A percentile compares a stretch with the other conserved stretches of the same genome.
These are phyloP conservation scores for Haplosporangium gracile DNA, from an alignment of 192 early-diverging fungal genomes.

Conservation along the genomic window DNA sequence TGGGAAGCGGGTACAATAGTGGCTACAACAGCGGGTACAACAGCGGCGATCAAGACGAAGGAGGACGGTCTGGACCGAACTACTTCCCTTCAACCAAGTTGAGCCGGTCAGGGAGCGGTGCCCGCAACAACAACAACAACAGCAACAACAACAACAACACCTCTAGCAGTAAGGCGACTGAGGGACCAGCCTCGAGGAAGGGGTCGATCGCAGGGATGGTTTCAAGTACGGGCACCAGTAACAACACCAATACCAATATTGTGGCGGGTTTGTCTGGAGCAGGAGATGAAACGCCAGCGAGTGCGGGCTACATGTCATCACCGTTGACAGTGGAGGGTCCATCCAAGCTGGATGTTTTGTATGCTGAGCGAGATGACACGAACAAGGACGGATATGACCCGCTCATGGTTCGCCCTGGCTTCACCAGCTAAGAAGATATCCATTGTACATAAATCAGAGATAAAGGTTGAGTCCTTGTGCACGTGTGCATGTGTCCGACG, in stretches of 20 bases:
- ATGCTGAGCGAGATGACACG: conserved; percentile 24
- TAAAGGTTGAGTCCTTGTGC: neutral
- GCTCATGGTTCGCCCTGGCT: conserved; percentile 41
- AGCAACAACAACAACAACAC: neutral
- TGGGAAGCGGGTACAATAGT: conserved; percentile 25
- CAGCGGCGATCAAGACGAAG: conserved; percentile 53
- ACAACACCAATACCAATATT: neutral
- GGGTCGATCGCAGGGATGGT: conserved; percentile 23
- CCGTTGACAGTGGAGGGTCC: neutral
- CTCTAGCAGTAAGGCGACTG: neutral
- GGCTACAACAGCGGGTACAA: conserved; percentile 45
- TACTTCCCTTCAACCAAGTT: conserved; percentile 50
- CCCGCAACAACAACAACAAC: conserved; percentile 7
- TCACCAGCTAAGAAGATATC: conserved; percentile 13
- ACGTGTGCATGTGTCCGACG: neutral
- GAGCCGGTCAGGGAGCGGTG: conserved; percentile 50
- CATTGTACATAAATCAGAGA: neutral
- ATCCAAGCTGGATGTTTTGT: conserved; percentile 16
- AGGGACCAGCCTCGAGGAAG: conserved; percentile 19
- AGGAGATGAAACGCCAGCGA: neutral
- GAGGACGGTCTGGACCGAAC: conserved; percentile 11
- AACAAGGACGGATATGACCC: conserved; percentile 48
- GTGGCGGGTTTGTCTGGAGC: neutral
- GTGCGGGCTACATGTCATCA: neutral
- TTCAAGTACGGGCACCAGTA: neutral